Evolutionary conservation across 805 yeast species (phyloP).

Genomic region (Metschnikowia gelsemii): DNA sequence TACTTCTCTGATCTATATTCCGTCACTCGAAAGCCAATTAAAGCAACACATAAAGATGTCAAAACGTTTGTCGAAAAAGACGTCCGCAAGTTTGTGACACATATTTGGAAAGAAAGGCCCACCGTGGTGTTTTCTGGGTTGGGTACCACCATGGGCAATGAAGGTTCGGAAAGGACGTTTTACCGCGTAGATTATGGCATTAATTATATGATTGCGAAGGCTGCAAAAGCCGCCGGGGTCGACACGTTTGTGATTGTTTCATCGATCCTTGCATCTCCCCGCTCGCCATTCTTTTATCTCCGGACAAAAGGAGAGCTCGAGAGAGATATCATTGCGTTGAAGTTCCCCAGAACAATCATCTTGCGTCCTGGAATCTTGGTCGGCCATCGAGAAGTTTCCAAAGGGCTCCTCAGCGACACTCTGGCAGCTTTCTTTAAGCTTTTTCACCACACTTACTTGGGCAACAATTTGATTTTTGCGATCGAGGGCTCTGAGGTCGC

Average conservation of each 20-base stretch:
- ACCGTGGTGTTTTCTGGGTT: constrained; percentile 16
- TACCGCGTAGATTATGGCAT: constrained; percentile 71
- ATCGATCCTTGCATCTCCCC: constrained; percentile 58
- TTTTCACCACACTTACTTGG: constrained; percentile 21
- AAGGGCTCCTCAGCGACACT: constrained; percentile 25
- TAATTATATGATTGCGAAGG: constrained; percentile 65
- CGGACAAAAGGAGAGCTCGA: constrained; percentile 77
- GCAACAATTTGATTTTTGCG: constrained; percentile 32
- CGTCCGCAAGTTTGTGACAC: constrained; percentile 49
- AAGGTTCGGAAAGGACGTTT: constrained; percentile 73
- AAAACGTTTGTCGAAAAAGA: constrained; percentile 45
- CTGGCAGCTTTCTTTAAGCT: constrained; percentile 31
- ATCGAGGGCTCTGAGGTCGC: constrained; percentile 69
- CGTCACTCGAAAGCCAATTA: constrained; percentile 50
- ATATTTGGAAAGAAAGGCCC: constrained; percentile 16
- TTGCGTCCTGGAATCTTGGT: constrained; percentile 74
- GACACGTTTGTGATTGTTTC: constrained; percentile 68
- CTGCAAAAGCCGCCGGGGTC: constrained; percentile 69
- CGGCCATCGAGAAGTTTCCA: constrained; percentile 53
- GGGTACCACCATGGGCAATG: constrained; percentile 22
- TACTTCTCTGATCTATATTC: constrained; percentile 45
- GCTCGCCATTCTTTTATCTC: constrained; percentile 60
- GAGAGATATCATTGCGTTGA: constrained; percentile 57
- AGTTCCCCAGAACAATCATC: constrained; percentile 70
- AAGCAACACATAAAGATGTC: constrained; percentile 31